Conservation (phyloP, 352 stramenopile genomes). For the Phytophthora sp. region DNA sequence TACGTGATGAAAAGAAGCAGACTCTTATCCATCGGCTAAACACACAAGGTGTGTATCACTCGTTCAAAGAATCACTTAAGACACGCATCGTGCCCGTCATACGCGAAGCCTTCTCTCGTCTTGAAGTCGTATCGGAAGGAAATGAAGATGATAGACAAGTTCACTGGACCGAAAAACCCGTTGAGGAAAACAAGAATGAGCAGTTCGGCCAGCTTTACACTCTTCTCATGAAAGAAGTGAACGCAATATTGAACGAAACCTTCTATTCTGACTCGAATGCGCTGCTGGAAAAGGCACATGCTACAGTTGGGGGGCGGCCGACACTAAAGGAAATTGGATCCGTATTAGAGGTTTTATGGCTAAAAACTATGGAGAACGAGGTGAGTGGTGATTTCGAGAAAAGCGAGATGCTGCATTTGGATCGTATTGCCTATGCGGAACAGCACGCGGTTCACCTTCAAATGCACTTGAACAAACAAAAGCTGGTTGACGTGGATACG, state of each 20-base stretch:
- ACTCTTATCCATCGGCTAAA: slow-evolving; percentile 83
- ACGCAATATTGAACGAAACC: slow-evolving; percentile 62
- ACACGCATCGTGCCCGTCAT: slow-evolving; percentile 81
- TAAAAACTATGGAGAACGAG: slow-evolving; percentile 74
- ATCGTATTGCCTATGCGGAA: slow-evolving; percentile 68
- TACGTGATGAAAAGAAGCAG: slow-evolving; percentile 72
- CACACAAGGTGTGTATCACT: slow-evolving; percentile 76
- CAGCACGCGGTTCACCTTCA: slow-evolving; percentile 32
- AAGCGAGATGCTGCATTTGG: slow-evolving; percentile 64
- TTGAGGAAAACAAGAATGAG: slow-evolving; percentile 51
- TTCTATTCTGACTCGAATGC: slow-evolving; percentile 51
- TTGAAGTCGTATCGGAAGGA: slow-evolving; percentile 22
- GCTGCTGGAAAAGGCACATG: slow-evolving; percentile 43
- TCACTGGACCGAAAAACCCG: slow-evolving; percentile 11
- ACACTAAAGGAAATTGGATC: slow-evolving; percentile 34
- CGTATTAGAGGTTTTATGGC: slow-evolving; percentile 44
- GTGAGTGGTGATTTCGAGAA: slow-evolving; percentile 72
- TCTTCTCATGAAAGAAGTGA: slow-evolving; percentile 81
- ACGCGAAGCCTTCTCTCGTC: slow-evolving; percentile 56
- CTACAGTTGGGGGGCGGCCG: slow-evolving; percentile 22
- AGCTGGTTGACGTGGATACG: slow-evolving; percentile 6
- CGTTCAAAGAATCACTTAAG: slow-evolving; percentile 86
- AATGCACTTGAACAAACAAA: slow-evolving; percentile 9
- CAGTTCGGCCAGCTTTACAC: slow-evolving; percentile 76
- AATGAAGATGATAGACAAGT: slow-evolving; percentile 16